Evolutionary conservation across 345 rosid genomes (phyloP).

Genomic region (Stellera chamaejasme): DNA sequence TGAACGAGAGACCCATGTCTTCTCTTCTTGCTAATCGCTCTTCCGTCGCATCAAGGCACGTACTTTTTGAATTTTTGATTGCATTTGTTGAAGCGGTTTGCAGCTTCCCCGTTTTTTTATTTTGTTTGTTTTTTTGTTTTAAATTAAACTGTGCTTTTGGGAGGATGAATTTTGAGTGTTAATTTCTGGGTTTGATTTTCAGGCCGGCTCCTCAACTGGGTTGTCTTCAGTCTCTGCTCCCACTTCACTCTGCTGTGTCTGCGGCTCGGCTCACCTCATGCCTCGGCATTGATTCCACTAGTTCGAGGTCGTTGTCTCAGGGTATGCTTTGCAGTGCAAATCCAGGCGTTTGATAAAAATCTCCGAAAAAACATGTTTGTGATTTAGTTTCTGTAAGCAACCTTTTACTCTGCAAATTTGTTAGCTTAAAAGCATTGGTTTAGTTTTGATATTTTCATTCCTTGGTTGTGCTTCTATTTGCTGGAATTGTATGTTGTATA

Average conservation of each 20-base stretch:
- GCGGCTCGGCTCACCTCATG: conserved; percentile 86
- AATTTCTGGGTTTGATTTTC: conserved; percentile 13
- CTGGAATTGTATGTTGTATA: too few species aligned
- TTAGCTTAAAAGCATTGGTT: conserved; percentile 1
- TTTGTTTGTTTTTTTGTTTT: background rate
- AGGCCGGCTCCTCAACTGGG: conserved; percentile 66
- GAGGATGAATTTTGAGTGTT: background rate
- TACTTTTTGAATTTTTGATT: background rate
- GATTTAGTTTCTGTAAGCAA: conserved; percentile 63
- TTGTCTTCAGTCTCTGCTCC: conserved; percentile 71
- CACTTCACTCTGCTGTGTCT: conserved; percentile 70
- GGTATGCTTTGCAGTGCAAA: conserved; percentile 97
- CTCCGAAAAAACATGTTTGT: conserved; percentile 31
- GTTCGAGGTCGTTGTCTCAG: conserved; percentile 91
- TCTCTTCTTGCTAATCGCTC: conserved; percentile 32
- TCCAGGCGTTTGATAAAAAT: conserved; percentile 83
- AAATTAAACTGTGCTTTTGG: conserved; percentile 4
- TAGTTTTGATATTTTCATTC: background rate
- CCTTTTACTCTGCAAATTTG: conserved; percentile 20
- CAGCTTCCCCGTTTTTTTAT: background rate
- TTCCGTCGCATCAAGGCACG: conserved; percentile 44
- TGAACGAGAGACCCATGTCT: conserved; percentile 30
- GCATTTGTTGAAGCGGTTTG: background rate
- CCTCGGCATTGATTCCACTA: conserved; percentile 68
- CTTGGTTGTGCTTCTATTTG: background rate